Conservation (phyloP, 176 grass and related monocot genomes). For the Themeda triandra region DNA sequence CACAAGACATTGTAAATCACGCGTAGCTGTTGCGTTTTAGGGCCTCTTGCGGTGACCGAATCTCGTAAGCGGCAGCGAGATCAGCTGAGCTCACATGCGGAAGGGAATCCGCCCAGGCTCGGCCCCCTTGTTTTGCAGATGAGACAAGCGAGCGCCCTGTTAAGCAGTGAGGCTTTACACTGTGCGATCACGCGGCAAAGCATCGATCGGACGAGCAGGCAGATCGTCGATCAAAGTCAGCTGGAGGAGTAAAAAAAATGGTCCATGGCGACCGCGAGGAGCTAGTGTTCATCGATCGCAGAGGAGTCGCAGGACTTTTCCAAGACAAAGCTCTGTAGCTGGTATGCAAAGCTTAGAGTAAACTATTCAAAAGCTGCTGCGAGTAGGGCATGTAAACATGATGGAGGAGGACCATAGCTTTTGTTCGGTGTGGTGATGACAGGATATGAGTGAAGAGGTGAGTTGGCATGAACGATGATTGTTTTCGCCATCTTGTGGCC, state of each 20-base stretch:
- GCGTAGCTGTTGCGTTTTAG: neutral
- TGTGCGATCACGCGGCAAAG: constrained; percentile 16
- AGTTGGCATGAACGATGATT: neutral
- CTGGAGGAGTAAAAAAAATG: neutral
- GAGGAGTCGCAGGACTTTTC: neutral
- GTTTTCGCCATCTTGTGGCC: neutral
- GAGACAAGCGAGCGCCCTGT: constrained; percentile 36
- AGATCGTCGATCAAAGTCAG: neutral
- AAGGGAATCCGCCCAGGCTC: constrained; percentile 5
- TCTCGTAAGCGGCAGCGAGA: neutral
- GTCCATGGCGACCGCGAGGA: neutral
- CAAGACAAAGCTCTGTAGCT: neutral
- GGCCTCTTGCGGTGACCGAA: neutral
- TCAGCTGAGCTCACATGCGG: constrained; percentile 28
- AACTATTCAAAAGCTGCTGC: constrained; percentile 1
- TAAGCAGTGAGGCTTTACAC: constrained; percentile 27
- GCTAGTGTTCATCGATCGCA: neutral
- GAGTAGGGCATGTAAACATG: neutral
- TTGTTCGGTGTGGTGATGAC: neutral
- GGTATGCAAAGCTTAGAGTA: neutral
- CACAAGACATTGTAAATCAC: neutral
- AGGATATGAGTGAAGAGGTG: neutral
- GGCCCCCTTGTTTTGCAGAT: constrained; percentile 29
- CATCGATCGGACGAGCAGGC: neutral
- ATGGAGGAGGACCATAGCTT: neutral